Percentiles rank a stretch among this genome's conserved stretches.
phyloP scores from a whole-genome alignment of 2,329 filamentous ascomycete species.

The Clarireedia hainanense region DNA sequence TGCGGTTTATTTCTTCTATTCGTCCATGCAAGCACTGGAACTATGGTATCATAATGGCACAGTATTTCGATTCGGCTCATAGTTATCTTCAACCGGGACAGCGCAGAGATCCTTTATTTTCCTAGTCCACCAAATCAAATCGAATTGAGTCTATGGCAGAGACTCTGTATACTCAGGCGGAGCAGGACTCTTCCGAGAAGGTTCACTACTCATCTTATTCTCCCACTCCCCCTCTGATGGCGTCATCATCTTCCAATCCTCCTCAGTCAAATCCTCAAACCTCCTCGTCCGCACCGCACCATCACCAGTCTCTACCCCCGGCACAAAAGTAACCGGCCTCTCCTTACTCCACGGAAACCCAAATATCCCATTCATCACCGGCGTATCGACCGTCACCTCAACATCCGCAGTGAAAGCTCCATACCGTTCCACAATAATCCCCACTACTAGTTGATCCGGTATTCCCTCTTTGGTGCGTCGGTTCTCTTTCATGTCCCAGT shows the following conservation, averaged over 20 bases:
- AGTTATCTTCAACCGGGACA: no score
- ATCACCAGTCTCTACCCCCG: conserved; percentile 16
- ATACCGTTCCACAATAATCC: conserved; percentile 9
- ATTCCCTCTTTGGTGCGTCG: conserved; percentile 13
- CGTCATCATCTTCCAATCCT: conserved; percentile 14
- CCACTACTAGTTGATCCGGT: conserved; percentile 14
- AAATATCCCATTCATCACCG: conserved; percentile 11
- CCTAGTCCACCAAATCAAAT: no score
- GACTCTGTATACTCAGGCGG: neutral
- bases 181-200: neutral
- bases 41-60: no score
- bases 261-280: conserved; percentile 15
- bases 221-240: conserved; percentile 13
- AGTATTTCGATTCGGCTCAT: no score
- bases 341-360: conserved; percentile 15
- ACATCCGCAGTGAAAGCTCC: conserved; percentile 11
- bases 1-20: no score
- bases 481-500: conserved; percentile 16
- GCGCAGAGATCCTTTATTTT: no score
- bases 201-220: conserved; percentile 4
- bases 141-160: no score
- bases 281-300: conserved; percentile 9
- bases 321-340: conserved; percentile 12
- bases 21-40: no score
- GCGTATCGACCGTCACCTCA: conserved; percentile 15